These are phyloP conservation scores for Talaromyces sp. DNA, from an alignment of 2,329 filamentous ascomycete genomes.

Conservation along the genomic window DNA sequence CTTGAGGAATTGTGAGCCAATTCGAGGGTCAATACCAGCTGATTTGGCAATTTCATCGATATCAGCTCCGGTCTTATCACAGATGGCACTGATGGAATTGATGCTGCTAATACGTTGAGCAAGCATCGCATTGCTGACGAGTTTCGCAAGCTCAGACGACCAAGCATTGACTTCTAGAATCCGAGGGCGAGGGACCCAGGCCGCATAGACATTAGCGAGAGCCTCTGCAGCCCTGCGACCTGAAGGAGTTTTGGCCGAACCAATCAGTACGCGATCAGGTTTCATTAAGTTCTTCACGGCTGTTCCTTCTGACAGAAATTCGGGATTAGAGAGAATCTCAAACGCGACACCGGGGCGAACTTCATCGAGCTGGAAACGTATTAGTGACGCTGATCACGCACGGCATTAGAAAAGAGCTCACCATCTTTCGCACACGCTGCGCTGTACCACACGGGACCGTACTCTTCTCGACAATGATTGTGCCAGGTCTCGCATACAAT, in stretches of 20 bases:
- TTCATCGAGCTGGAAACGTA: slow-evolving; percentile 21
- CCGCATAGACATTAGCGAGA: slow-evolving; percentile 63
- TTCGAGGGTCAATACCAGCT: slow-evolving; percentile 66
- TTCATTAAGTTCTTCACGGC: slow-evolving; percentile 66
- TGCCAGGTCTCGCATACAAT: slow-evolving; percentile 59
- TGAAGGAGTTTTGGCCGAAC: slow-evolving; percentile 58
- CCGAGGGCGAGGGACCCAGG: slow-evolving; percentile 64
- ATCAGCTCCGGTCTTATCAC: slow-evolving; percentile 70
- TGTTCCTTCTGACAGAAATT: slow-evolving; percentile 75
- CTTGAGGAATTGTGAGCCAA: slow-evolving; percentile 69
- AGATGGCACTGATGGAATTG: slow-evolving; percentile 76
- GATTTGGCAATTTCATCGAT: slow-evolving; percentile 67
- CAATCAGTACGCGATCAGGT: slow-evolving; percentile 73
- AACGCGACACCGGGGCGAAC: slow-evolving; percentile 62
- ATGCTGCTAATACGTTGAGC: slow-evolving; percentile 78
- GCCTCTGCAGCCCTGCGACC: slow-evolving; percentile 61
- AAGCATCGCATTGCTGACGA: slow-evolving; percentile 75
- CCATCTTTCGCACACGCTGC: slow-evolving; percentile 64
- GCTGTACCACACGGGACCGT: slow-evolving; percentile 75
- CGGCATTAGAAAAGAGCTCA: slow-evolving; percentile 38
- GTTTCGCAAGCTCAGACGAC: slow-evolving; percentile 74
- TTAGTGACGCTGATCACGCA: background rate
- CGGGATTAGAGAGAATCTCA: slow-evolving; percentile 75
- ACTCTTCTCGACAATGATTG: slow-evolving; percentile 77
- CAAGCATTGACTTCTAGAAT: slow-evolving; percentile 71